Conservation (phyloP, 257 asterid genomes). For the Schizonepeta tenuifolia region DNA sequence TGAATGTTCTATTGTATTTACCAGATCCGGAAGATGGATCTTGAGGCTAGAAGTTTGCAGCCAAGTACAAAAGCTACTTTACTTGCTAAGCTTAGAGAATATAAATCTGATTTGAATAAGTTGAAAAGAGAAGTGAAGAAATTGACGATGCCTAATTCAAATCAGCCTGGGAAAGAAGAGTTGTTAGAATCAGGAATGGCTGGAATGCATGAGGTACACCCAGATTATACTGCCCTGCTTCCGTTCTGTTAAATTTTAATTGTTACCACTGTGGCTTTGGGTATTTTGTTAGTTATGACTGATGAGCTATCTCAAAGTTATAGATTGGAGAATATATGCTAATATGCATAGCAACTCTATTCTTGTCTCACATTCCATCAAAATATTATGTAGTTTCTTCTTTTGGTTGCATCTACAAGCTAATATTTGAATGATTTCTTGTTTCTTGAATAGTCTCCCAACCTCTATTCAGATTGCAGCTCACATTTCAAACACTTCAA, state of each 20-base stretch:
- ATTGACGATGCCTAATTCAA: constrained; percentile 52
- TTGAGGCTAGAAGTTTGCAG: constrained; percentile 93
- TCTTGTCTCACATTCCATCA: not conserved
- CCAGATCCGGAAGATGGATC: constrained; percentile 88
- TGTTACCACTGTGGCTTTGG: constrained; percentile 3
- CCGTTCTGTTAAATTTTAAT: not conserved
- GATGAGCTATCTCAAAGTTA: constrained; percentile 6
- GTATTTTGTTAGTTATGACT: not conserved
- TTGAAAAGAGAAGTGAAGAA: constrained; percentile 88
- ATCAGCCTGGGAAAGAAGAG: constrained; percentile 60
- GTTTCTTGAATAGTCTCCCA: constrained; percentile 13
- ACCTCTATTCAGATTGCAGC: constrained; percentile 16
- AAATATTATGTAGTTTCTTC: not conserved
- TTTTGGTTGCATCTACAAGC: constrained; percentile 10
- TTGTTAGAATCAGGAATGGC: constrained; percentile 78
- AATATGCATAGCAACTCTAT: not conserved
- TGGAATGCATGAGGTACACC: constrained; percentile 61
- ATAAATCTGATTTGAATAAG: constrained; percentile 85
- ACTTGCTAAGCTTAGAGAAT: constrained; percentile 95
- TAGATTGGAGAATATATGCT: not conserved
- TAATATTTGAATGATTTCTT: constrained; percentile 14
- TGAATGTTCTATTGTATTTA: constrained; percentile 28
- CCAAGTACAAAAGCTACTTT: constrained; percentile 78
- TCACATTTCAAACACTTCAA: not conserved
- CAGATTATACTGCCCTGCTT: constrained; percentile 12